A percentile compares a stretch with the other conserved stretches of the same genome.
These are phyloP conservation scores for Lipomyces oligophaga DNA, from an alignment of 805 yeast species.

Conservation along the genomic window DNA sequence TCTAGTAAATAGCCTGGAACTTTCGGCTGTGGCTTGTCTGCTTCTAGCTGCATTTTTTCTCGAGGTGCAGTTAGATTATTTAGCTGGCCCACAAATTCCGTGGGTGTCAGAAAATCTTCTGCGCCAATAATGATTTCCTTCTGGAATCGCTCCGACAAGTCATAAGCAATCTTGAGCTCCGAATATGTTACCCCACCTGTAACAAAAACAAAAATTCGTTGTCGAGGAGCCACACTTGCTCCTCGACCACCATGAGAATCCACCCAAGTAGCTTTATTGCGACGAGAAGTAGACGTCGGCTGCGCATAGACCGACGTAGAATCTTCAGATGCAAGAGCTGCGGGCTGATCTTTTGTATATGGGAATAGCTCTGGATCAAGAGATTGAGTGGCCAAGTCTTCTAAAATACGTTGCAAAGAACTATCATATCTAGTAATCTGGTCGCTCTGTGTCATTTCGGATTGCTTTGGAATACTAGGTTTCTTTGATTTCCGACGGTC, in stretches of 20 bases:
- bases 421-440: slow-evolving; percentile 61
- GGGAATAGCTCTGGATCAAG: slow-evolving; percentile 64
- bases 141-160: slow-evolving; percentile 56
- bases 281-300: slow-evolving; percentile 9
- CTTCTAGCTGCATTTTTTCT: slow-evolving; percentile 34
- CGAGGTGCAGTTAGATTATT: slow-evolving; percentile 33
- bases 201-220: slow-evolving; percentile 70
- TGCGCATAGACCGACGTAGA: background rate
- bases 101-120: slow-evolving; percentile 57
- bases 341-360: slow-evolving; percentile 70
- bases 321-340: slow-evolving; percentile 34
- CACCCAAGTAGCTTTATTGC: slow-evolving; percentile 25
- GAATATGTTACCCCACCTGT: slow-evolving; percentile 88
- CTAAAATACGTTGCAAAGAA: slow-evolving; percentile 57
- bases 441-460: slow-evolving; percentile 2
- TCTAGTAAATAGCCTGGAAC: slow-evolving; percentile 37
- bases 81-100: slow-evolving; percentile 35
- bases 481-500: slow-evolving; percentile 43
- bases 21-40: slow-evolving; percentile 33
- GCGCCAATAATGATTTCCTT: slow-evolving; percentile 80
- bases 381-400: slow-evolving; percentile 46
- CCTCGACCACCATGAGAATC: slow-evolving; percentile 7
- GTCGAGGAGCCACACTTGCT: slow-evolving; percentile 40
- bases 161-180: slow-evolving; percentile 73
- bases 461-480: slow-evolving; percentile 18